Evolutionary conservation across 768 basidiomycete species (phyloP).

Genomic region (Gautieria morchelliformis): DNA sequence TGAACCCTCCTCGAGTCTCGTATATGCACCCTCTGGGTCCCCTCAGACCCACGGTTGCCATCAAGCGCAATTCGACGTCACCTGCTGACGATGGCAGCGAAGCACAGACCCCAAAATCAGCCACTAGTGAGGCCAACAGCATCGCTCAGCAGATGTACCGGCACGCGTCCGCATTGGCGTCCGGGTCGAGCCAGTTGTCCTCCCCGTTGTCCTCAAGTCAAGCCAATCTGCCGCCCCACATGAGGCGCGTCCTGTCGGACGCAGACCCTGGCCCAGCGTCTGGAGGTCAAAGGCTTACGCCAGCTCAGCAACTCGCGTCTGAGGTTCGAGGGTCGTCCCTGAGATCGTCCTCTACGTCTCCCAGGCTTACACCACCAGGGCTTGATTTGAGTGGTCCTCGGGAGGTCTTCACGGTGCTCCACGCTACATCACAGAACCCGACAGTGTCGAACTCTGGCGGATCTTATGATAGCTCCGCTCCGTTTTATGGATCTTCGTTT

Average conservation of each 20-base stretch:
- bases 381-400: no score
- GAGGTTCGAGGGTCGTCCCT: not conserved
- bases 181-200: not conserved
- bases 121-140: not conserved
- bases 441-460: no score
- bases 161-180: not conserved
- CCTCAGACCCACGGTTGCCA: not conserved
- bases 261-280: not conserved
- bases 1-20: conserved; percentile 1
- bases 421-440: not conserved
- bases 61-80: not conserved
- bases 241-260: not conserved
- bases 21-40: not conserved
- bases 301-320: not conserved
- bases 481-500: no score
- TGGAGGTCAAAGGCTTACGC: not conserved
- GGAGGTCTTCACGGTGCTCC: not conserved
- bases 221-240: not conserved
- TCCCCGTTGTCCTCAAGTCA: not conserved
- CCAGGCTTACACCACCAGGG: not conserved
- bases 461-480: no score
- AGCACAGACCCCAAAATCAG: not conserved
- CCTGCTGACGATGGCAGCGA: not conserved
- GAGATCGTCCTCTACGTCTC: not conserved
- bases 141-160: not conserved